Evolutionary conservation across 164 flowering plant genomes (phyloP).

Genomic region (Echeveria elegans): DNA sequence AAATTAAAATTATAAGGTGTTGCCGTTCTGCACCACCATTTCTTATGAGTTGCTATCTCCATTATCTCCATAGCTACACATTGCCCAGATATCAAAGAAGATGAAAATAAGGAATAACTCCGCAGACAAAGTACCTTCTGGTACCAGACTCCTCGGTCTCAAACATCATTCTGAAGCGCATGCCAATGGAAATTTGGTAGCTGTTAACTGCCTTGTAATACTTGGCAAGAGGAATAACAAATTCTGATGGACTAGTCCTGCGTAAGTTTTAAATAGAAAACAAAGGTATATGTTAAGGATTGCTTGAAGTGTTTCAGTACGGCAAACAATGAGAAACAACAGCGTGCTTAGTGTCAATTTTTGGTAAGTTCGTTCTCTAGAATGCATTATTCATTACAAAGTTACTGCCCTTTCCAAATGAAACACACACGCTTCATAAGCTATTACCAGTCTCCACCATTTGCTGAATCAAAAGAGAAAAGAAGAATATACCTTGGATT

Average conservation of each 20-base stretch:
- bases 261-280: not conserved
- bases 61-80: too few relatives aligned
- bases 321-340: not conserved
- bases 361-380: not conserved
- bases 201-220: conserved; percentile 75
- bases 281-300: conserved; percentile 1
- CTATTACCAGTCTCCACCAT: too few relatives aligned
- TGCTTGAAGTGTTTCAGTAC: not conserved
- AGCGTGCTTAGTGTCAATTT: not conserved
- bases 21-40: not conserved
- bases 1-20: not conserved
- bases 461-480: not conserved
- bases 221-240: conserved; percentile 92
- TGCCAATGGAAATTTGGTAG: conserved; percentile 85
- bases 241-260: conserved; percentile 99
- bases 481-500: conserved; percentile 62
- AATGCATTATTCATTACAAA: not conserved
- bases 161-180: conserved; percentile 99
- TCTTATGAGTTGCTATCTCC: not conserved
- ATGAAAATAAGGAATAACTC: not conserved
- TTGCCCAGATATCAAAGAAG: conserved; percentile 5
- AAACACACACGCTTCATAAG: too few relatives aligned
- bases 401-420: not conserved
- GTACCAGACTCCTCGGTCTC: conserved; percentile 98
- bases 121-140: conserved; percentile 47